A percentile compares a stretch with the other conserved stretches of the same genome.
These are phyloP conservation scores for Ganoderma leucocontextum DNA, from an alignment of 1,284 basidiomycete genomes.

Conservation along the genomic window DNA sequence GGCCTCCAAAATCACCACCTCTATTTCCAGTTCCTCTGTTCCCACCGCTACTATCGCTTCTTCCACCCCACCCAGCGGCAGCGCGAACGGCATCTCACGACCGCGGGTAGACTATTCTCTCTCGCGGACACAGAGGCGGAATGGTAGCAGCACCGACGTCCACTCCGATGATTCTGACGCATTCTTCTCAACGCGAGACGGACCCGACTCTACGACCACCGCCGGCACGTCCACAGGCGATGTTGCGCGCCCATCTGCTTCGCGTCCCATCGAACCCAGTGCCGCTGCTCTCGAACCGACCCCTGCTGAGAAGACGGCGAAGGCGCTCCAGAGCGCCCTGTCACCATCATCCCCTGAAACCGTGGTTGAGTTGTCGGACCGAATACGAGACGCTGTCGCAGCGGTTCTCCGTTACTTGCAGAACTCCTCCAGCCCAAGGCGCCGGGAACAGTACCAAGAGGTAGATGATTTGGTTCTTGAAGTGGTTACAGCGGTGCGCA, in stretches of 20 bases:
- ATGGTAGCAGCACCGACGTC: slow-evolving; percentile 51
- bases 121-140: slow-evolving; percentile 38
- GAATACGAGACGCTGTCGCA: slow-evolving; percentile 66
- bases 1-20: background rate
- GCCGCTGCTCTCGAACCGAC: slow-evolving; percentile 54
- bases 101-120: slow-evolving; percentile 39
- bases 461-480: slow-evolving; percentile 69
- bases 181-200: slow-evolving; percentile 58
- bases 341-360: slow-evolving; percentile 64
- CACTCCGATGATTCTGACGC: slow-evolving; percentile 86
- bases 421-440: slow-evolving; percentile 45
- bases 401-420: slow-evolving; percentile 70
- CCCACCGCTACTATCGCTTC: slow-evolving; percentile 13
- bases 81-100: slow-evolving; percentile 40
- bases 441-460: slow-evolving; percentile 60
- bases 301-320: slow-evolving; percentile 71
- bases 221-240: slow-evolving; percentile 12
- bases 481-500: slow-evolving; percentile 78
- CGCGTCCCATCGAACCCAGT: slow-evolving; percentile 16
- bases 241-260: slow-evolving; percentile 29
- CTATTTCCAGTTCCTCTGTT: slow-evolving; percentile 13
- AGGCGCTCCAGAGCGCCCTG: slow-evolving; percentile 70
- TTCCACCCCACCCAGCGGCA: slow-evolving; percentile 26
- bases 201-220: slow-evolving; percentile 35
- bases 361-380: slow-evolving; percentile 64